Conservation (phyloP, 306 rosid species). For the Cucumis hystrix region DNA sequence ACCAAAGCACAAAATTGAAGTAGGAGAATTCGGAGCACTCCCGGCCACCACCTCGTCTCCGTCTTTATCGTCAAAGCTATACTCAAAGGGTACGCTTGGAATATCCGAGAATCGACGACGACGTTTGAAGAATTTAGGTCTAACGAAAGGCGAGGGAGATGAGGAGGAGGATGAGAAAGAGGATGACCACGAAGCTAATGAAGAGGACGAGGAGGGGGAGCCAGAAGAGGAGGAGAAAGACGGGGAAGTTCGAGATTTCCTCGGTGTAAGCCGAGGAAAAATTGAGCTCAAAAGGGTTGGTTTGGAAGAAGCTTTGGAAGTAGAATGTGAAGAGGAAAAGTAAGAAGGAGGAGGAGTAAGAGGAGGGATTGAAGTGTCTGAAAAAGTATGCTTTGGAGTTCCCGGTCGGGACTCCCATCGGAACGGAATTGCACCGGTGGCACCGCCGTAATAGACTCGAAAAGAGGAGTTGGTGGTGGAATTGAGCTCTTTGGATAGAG, state of each 20-base stretch:
- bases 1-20: not conserved
- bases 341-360: constrained; percentile 46
- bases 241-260: not conserved
- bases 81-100: not conserved
- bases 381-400: constrained; percentile 36
- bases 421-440: constrained; percentile 35
- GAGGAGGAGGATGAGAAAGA: constrained; percentile 5
- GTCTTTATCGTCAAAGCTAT: not conserved
- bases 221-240: constrained; percentile 1
- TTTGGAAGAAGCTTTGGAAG: constrained; percentile 5
- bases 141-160: not conserved
- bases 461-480: constrained; percentile 28
- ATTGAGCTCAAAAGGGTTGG: not conserved
- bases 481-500: constrained; percentile 19
- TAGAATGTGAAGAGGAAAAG: not conserved
- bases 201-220: constrained; percentile 9
- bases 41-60: not conserved
- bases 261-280: constrained; percentile 7
- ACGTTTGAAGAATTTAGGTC: not conserved
- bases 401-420: constrained; percentile 54
- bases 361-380: constrained; percentile 24
- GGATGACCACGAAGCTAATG: constrained; percentile 3
- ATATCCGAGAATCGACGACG: not conserved
- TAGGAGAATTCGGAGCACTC: not conserved
- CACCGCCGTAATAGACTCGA: constrained; percentile 43